phyloP scores from a whole-genome alignment of 2,329 filamentous ascomycete genomes.

The Periconia sp. region DNA sequence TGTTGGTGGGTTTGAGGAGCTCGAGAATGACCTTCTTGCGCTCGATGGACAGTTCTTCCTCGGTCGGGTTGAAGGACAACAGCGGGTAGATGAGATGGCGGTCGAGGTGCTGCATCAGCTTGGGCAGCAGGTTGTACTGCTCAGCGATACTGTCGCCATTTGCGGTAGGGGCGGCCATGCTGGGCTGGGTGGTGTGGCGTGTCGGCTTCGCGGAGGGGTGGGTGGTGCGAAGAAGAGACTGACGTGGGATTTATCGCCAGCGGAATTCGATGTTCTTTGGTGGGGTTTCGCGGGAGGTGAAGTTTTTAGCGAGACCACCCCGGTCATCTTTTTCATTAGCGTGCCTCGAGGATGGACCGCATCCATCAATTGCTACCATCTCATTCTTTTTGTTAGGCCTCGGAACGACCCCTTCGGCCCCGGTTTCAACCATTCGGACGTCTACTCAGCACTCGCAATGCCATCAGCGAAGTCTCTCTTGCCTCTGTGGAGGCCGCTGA shows the following conservation, averaged over 20 bases:
- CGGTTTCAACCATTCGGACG: neutral
- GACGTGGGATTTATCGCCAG: slow-evolving; percentile 15
- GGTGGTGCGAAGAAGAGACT: slow-evolving; percentile 1
- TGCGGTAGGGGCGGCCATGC: slow-evolving; percentile 42
- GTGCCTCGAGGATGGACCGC: neutral
- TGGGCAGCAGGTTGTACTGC: slow-evolving; percentile 80
- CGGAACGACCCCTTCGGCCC: neutral
- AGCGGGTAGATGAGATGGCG: slow-evolving; percentile 95
- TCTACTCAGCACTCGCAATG: slow-evolving; percentile 24
- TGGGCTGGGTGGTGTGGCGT: slow-evolving; percentile 16
- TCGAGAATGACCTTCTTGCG: slow-evolving; percentile 87
- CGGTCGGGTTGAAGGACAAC: slow-evolving; percentile 84
- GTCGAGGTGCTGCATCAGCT: slow-evolving; percentile 89
- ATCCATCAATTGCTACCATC: neutral
- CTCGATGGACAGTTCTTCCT: slow-evolving; percentile 76
- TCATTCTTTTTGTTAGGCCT: neutral
- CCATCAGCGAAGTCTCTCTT: slow-evolving; percentile 38
- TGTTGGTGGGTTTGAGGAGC: slow-evolving; percentile 95
- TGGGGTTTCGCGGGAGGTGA: slow-evolving; percentile 15
- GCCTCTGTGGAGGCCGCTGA: slow-evolving; percentile 45
- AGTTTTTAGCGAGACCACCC: slow-evolving; percentile 8
- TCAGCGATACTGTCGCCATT: slow-evolving; percentile 58
- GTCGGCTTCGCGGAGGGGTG: slow-evolving; percentile 9
- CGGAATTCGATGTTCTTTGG: slow-evolving; percentile 7
- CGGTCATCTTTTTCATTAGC: neutral